Conservation (phyloP, 169 alveolate genomes). For the Cryptosporidium viatorum region DNA sequence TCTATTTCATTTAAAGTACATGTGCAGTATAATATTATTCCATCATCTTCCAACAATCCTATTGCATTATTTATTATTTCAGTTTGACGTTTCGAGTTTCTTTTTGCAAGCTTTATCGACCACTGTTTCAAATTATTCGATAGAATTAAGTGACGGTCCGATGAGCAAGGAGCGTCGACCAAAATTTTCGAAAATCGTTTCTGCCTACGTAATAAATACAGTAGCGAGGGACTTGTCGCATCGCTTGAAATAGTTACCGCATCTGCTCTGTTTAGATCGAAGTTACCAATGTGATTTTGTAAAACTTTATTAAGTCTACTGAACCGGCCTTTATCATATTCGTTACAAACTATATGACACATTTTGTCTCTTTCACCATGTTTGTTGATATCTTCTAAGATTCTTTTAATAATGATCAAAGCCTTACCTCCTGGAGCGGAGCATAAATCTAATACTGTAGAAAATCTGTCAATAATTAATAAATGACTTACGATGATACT, state of each 20-base stretch:
- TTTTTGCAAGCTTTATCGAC: slow-evolving; percentile 80
- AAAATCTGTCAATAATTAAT: slow-evolving; percentile 62
- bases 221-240: slow-evolving; percentile 11
- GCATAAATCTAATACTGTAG: slow-evolving; percentile 86
- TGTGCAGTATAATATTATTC: slow-evolving; percentile 82
- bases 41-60: slow-evolving; percentile 78
- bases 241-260: slow-evolving; percentile 21
- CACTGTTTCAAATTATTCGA: slow-evolving; percentile 23
- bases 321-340: slow-evolving; percentile 76
- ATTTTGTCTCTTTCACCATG: slow-evolving; percentile 65
- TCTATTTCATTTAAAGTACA: slow-evolving; percentile 83
- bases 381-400: slow-evolving; percentile 61
- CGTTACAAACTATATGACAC: slow-evolving; percentile 81
- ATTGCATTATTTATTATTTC: slow-evolving; percentile 78
- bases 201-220: not conserved
- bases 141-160: slow-evolving; percentile 79
- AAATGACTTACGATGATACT: slow-evolving; percentile 39
- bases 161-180: slow-evolving; percentile 85
- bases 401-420: slow-evolving; percentile 79
- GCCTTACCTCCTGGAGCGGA: slow-evolving; percentile 90
- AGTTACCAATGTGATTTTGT: slow-evolving; percentile 34
- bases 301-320: slow-evolving; percentile 78
- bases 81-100: slow-evolving; percentile 80
- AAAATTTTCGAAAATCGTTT: slow-evolving; percentile 70
- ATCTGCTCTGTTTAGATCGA: slow-evolving; percentile 17